A percentile compares a stretch with the other conserved stretches of the same genome.
Conservation (phyloP, 768 basidiomycete genomes). For the Thelephora ganbajun region DNA sequence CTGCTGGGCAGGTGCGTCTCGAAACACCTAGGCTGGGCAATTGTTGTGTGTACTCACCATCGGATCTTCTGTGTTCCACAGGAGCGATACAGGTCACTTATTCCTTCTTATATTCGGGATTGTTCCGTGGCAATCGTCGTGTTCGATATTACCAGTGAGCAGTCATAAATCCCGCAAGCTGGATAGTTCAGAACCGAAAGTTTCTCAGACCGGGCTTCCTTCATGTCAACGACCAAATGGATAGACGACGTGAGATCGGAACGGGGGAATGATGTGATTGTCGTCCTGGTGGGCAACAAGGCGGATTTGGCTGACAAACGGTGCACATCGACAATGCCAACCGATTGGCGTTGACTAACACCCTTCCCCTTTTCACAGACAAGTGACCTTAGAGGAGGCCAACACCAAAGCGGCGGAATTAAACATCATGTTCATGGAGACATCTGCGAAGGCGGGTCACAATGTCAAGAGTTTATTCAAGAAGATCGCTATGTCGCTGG, state of each 20-base stretch:
- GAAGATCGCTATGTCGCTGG: constrained; percentile 96
- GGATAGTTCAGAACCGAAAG: neutral
- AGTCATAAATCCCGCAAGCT: neutral
- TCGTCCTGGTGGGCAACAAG: constrained; percentile 97
- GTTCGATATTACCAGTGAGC: constrained; percentile 95
- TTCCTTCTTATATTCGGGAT: constrained; percentile 97
- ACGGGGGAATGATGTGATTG: constrained; percentile 90
- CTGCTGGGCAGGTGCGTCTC: constrained; percentile 71
- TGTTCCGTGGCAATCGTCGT: constrained; percentile 98
- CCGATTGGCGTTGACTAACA: neutral
- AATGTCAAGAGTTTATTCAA: constrained; percentile 99
- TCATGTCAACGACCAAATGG: constrained; percentile 97
- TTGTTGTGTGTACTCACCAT: neutral
- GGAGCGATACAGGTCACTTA: constrained; percentile 95
- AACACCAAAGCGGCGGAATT: constrained; percentile 83
- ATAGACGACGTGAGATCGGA: constrained; percentile 98
- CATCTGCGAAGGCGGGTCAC: constrained; percentile 97
- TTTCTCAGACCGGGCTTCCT: constrained; percentile 79
- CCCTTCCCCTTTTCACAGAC: constrained; percentile 30
- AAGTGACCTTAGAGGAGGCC: constrained; percentile 98
- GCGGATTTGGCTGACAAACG: constrained; percentile 97
- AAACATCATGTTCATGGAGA: constrained; percentile 98
- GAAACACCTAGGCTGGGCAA: neutral
- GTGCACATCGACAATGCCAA: constrained; percentile 29
- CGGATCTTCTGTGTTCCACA: constrained; percentile 16